phyloP scores from a whole-genome alignment of 2,329 filamentous ascomycete genomes.

The Alternaria sp. region DNA sequence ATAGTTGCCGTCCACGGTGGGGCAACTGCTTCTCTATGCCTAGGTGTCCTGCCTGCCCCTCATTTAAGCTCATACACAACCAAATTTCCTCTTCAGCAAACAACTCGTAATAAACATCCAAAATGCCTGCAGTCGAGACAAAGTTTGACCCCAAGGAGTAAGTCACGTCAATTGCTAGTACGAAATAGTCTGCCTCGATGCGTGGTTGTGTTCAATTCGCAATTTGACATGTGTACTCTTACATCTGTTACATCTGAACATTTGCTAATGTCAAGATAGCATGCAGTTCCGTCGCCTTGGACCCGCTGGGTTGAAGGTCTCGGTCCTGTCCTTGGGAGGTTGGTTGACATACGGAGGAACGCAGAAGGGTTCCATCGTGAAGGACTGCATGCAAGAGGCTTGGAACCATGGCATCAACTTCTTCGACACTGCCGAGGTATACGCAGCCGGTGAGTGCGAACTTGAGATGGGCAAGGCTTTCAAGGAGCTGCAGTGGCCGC shows the following conservation, averaged over 20 bases:
- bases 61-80: conserved; percentile 1
- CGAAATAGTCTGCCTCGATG: background rate
- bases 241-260: background rate
- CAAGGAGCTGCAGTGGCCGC: conserved; percentile 57
- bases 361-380: conserved; percentile 55
- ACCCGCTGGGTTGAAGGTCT: conserved; percentile 56
- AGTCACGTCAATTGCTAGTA: background rate
- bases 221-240: background rate
- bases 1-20: background rate
- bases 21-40: background rate
- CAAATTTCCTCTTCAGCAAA: background rate
- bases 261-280: background rate
- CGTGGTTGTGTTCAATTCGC: background rate
- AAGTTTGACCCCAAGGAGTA: conserved; percentile 56
- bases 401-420: conserved; percentile 60
- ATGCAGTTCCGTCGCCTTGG: conserved; percentile 46
- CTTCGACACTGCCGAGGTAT: conserved; percentile 59
- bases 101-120: conserved; percentile 8
- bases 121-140: conserved; percentile 50
- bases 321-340: conserved; percentile 57
- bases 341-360: conserved; percentile 57
- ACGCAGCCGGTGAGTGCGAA: conserved; percentile 67
- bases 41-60: conserved; percentile 18
- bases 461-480: conserved; percentile 62
- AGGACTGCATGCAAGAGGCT: conserved; percentile 58